phyloP scores from a whole-genome alignment of 176 grass and related monocot genomes.

The Coix lacrymajobi region DNA sequence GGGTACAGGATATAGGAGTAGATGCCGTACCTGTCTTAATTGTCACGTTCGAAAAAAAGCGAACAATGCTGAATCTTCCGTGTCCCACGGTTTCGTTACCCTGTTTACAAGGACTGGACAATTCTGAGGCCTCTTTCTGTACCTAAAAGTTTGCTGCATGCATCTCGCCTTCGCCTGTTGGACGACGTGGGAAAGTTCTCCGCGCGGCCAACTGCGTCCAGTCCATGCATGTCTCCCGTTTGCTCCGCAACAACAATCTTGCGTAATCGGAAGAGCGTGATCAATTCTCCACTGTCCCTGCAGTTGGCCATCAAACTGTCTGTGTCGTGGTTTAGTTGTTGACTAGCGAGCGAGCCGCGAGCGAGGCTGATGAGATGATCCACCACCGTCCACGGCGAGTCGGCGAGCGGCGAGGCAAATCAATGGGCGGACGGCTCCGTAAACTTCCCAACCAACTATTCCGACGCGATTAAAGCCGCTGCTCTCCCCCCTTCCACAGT shows the following conservation, averaged over 20 bases:
- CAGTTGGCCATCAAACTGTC: background rate
- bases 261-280: background rate
- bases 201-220: no score
- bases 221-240: no score
- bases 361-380: no score
- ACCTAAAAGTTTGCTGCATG: no score
- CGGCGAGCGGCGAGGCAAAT: constrained; percentile 12
- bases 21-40: background rate
- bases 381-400: background rate
- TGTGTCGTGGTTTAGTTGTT: background rate
- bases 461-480: constrained; percentile 36
- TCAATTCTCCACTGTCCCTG: background rate
- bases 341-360: background rate
- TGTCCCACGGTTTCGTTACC: background rate
- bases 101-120: background rate
- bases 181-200: no score
- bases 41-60: no score
- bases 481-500: no score
- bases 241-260: background rate
- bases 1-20: no score
- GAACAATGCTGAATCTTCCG: background rate
- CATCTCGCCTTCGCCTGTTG: no score
- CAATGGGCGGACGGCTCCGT: background rate
- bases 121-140: no score
- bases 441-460: constrained; percentile 42